These are phyloP conservation scores for Peltaster fructicola DNA, from an alignment of 2,329 filamentous ascomycete species.

Conservation along the genomic window DNA sequence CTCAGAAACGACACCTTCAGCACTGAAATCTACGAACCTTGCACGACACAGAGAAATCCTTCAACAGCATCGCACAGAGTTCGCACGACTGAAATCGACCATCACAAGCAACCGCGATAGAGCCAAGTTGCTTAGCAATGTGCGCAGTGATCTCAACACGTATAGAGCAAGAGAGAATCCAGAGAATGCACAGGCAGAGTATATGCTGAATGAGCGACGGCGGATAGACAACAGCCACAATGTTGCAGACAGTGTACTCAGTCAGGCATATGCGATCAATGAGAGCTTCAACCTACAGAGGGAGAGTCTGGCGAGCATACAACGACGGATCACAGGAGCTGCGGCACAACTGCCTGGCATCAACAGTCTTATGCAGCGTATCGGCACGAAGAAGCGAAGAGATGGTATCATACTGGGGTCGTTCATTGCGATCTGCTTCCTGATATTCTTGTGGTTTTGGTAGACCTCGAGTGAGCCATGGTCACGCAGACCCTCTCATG, in stretches of 20 bases:
- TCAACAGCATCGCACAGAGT: constrained; percentile 67
- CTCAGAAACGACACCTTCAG: constrained; percentile 79
- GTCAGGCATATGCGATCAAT: constrained; percentile 91
- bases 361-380: constrained; percentile 78
- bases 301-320: constrained; percentile 75
- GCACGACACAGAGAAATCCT: constrained; percentile 82
- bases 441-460: constrained; percentile 66
- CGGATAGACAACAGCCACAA: constrained; percentile 79
- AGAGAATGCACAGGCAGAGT: constrained; percentile 73
- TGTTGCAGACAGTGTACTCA: constrained; percentile 76
- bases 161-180: constrained; percentile 59
- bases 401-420: constrained; percentile 84
- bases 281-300: constrained; percentile 77
- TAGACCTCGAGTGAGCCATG: too few relatives aligned
- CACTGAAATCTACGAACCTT: constrained; percentile 93
- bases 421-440: constrained; percentile 83
- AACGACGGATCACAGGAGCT: constrained; percentile 72
- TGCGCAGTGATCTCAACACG: constrained; percentile 79
- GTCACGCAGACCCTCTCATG: too few relatives aligned
- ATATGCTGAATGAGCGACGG: constrained; percentile 82
- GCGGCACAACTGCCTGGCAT: constrained; percentile 85
- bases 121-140: constrained; percentile 76
- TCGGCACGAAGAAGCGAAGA: constrained; percentile 84
- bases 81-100: constrained; percentile 53
- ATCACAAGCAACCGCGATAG: constrained; percentile 68